phyloP scores from a whole-genome alignment of 352 stramenopile genomes.

The Globisporangium sylvaticum region DNA sequence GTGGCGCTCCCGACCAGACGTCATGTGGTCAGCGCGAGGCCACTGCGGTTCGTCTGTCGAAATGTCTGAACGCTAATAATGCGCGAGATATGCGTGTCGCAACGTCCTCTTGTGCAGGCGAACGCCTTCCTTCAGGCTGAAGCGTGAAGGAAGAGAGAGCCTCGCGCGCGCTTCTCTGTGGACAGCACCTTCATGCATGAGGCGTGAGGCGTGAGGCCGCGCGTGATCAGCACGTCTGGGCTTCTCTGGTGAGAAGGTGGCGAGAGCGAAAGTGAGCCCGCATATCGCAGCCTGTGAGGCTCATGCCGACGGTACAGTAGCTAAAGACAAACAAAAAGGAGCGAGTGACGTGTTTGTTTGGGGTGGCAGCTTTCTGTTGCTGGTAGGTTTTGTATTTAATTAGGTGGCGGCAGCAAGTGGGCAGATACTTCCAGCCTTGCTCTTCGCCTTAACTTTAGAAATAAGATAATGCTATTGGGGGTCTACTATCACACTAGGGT shows the following conservation, averaged over 20 bases:
- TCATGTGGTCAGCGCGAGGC: not conserved
- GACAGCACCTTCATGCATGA: not conserved
- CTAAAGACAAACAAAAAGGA: not conserved
- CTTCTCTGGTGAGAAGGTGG: not conserved
- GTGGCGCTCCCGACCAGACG: not conserved
- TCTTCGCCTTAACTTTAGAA: slow-evolving; percentile 6
- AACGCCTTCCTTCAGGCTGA: not conserved
- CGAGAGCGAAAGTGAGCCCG: not conserved
- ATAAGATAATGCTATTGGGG: slow-evolving; percentile 8
- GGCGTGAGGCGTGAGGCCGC: too few relatives aligned
- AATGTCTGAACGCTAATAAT: not conserved
- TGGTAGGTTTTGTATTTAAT: not conserved
- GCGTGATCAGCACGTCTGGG: not conserved
- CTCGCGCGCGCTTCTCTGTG: not conserved
- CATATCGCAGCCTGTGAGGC: not conserved
- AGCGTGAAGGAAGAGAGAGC: not conserved
- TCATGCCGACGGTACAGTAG: not conserved
- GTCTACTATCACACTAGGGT: slow-evolving; percentile 7
- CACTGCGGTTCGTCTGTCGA: not conserved
- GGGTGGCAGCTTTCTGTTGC: not conserved
- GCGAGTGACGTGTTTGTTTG: not conserved
- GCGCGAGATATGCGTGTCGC: not conserved
- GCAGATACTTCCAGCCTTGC: not conserved
- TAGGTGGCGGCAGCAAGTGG: not conserved
- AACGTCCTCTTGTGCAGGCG: not conserved